Evolutionary conservation across 306 rosid species (phyloP).

Genomic region (Trifolium fragiferum): DNA sequence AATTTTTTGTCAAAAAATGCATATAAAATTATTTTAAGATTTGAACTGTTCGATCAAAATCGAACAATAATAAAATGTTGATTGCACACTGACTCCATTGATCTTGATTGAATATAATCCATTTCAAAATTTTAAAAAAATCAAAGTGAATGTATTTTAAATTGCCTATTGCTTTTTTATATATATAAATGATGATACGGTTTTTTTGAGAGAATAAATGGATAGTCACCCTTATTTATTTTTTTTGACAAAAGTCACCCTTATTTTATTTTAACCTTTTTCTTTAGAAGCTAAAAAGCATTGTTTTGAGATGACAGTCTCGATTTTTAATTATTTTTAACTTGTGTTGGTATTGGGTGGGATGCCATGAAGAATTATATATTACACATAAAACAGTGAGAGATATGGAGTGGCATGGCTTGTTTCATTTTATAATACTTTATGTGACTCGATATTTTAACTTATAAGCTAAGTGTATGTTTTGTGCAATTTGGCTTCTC

Average conservation of each 20-base stretch:
- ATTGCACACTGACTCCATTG: too few species aligned
- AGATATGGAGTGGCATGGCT: conserved; percentile 22
- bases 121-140: too few species aligned
- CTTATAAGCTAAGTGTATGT: not conserved
- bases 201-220: not conserved
- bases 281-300: not conserved
- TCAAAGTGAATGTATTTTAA: too few species aligned
- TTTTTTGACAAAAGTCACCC: too few species aligned
- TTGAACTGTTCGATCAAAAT: too few species aligned
- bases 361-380: not conserved
- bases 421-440: conserved; percentile 5
- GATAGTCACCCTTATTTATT: too few species aligned
- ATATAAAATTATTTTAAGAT: too few species aligned
- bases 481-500: conserved; percentile 10
- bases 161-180: too few species aligned
- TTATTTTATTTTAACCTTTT: not conserved
- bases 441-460: conserved; percentile 1
- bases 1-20: too few species aligned
- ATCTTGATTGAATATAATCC: too few species aligned
- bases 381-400: conserved; percentile 4
- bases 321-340: not conserved
- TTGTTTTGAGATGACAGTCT: conserved; percentile 4
- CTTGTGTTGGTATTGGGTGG: conserved; percentile 12
- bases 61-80: too few species aligned
- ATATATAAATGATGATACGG: too few species aligned